Percentiles rank a stretch among this genome's conserved stretches.
These are phyloP conservation scores for Micromonas pusilla DNA, from an alignment of 139 green algal species.

Conservation along the genomic window DNA sequence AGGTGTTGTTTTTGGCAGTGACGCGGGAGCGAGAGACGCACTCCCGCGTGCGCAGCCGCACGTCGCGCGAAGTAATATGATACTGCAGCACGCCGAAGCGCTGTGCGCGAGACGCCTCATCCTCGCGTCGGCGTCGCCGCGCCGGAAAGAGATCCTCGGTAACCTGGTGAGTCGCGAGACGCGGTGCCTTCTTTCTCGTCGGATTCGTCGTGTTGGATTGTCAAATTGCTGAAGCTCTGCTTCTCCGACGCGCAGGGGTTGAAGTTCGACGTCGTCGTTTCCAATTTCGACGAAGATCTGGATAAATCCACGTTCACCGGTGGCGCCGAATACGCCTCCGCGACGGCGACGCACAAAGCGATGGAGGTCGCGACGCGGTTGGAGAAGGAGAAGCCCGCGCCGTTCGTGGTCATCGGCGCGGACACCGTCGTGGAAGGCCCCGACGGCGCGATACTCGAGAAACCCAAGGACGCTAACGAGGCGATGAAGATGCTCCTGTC, in stretches of 20 bases:
- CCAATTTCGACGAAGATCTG: slow-evolving; percentile 71
- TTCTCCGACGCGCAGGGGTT: slow-evolving; percentile 41
- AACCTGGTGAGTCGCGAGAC: no score
- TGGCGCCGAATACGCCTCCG: slow-evolving; percentile 57
- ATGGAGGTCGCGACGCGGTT: slow-evolving; percentile 48
- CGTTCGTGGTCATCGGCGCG: slow-evolving; percentile 63
- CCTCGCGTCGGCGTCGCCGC: slow-evolving; percentile 55
- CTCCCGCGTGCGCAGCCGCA: no score
- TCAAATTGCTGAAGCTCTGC: no score
- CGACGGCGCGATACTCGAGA: slow-evolving; percentile 70
- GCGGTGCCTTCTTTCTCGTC: no score
- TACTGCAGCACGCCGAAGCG: not conserved
- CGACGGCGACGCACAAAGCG: slow-evolving; percentile 66
- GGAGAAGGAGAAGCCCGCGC: not conserved
- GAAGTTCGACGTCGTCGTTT: slow-evolving; percentile 54
- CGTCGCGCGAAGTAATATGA: no score
- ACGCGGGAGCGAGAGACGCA: no score
- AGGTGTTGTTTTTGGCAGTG: no score
- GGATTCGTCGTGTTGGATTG: no score
- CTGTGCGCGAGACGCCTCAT: slow-evolving; percentile 41
- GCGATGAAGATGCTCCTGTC: slow-evolving; percentile 59
- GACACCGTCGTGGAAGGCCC: slow-evolving; percentile 76
- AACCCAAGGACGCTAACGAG: slow-evolving; percentile 61
- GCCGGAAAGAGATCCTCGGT: slow-evolving; percentile 56
- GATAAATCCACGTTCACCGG: slow-evolving; percentile 43